Evolutionary conservation across 805 yeast species (phyloP), one percentile per base, ranked within the genome.

Genomic region (Candida odintsovae): DNA sequence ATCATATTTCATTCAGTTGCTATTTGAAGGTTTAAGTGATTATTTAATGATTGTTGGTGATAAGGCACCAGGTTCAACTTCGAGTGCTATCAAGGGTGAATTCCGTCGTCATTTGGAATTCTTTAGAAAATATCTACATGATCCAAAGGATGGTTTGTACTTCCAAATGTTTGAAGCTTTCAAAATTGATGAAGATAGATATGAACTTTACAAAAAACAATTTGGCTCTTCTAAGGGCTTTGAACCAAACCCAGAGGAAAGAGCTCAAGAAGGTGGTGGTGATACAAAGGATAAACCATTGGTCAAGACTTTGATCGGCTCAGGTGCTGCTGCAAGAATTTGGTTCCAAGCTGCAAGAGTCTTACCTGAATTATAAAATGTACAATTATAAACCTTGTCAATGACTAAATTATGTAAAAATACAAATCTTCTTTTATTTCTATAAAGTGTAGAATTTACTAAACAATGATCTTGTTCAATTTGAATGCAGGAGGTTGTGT

Each of bases 21-120:
- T 83, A 42, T 69, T 81, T 38, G 88, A 81, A 60, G 89, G 89
- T 0, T 66, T 82, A 42, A 84, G 86, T 6, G 88, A 83, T 59
- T 83, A 78, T 61, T 58, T 79, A 55, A 60, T 78, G 53, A 72
- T 70, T 38, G 69, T 78, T 43, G 61, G 58, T 9, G 81, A 76
- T 20, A 55, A 56, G 10, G 68, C 70, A 2, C 67, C 66, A 47
- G 54, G 66, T 53, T 50, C 71, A 50, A 56, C 68, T 2, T 49
- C 50, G 12, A 49, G 45, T 28, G 59, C 59, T 6, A 52, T 68
- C 35, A 61, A 52, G 31, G 66, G 60, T 19, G 83, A 80, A 56
- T 64, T 78, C 13, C 63, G 64, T 38, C 75, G 83, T 49, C 84
- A 80, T 57, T 65, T 80, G 55, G 69, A 73, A 37, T 78, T 75